A percentile compares a stretch with the other conserved stretches of the same genome.
phyloP scores from a whole-genome alignment of 495 filamentous ascomycete genomes.

The Neurospora tetraspora region DNA sequence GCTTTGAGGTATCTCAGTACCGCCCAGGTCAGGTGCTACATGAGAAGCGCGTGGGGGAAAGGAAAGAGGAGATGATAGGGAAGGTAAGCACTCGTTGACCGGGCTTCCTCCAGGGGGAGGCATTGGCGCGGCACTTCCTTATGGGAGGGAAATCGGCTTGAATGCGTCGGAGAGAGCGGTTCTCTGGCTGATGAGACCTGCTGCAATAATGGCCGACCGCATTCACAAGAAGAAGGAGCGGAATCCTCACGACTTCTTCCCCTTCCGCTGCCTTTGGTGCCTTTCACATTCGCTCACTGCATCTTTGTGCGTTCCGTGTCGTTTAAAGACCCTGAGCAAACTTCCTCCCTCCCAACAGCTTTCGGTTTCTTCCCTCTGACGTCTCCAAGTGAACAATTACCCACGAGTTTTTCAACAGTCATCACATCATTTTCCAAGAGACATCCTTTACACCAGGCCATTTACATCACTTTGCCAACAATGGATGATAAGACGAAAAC shows the following conservation, averaged over 20 bases:
- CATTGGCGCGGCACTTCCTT: not conserved
- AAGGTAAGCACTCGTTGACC: not conserved
- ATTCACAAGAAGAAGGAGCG: not conserved
- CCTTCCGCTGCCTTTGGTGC: not conserved
- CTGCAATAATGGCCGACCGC: not conserved
- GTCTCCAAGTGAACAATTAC: not conserved
- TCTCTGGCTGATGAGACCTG: not conserved
- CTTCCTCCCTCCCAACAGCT: not conserved
- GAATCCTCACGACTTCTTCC: not conserved
- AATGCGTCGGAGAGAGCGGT: not conserved
- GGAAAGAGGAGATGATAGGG: not conserved
- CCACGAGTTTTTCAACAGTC: not conserved
- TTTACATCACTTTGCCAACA: conserved; percentile 2
- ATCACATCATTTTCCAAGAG: not conserved
- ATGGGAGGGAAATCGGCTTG: not conserved
- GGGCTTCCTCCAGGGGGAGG: not conserved
- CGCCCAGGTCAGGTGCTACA: not conserved
- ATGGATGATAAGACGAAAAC: not conserved
- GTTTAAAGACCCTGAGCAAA: not conserved
- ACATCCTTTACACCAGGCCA: not conserved
- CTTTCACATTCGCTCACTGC: not conserved
- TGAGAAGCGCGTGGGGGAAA: not conserved
- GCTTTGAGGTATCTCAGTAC: not conserved
- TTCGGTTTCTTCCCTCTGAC: not conserved
- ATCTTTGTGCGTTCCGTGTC: not conserved